A percentile compares a stretch with the other conserved stretches of the same genome.
Evolutionary conservation across 441 rosid species (phyloP).

Genomic region (Euphorbia celastroides): DNA sequence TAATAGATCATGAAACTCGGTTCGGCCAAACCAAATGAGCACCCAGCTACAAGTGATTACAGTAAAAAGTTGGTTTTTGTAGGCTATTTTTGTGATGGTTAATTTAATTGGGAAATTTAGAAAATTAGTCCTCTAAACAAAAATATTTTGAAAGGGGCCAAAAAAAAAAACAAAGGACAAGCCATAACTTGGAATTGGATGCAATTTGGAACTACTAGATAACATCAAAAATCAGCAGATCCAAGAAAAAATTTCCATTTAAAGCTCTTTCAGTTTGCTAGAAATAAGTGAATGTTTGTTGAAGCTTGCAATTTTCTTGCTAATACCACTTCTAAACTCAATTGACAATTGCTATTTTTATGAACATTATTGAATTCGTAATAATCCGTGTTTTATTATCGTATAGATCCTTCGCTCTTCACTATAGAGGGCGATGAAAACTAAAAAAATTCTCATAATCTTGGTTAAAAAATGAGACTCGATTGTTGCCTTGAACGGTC

Average conservation of each 20-base stretch:
- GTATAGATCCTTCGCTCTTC: too few species aligned
- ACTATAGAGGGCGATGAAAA: too few species aligned
- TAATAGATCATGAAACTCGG: too few species aligned
- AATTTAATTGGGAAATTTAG: neutral
- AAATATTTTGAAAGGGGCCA: neutral
- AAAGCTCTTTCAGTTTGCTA: neutral
- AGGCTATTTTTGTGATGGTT: neutral
- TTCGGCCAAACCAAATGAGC: too few species aligned
- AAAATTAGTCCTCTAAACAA: neutral
- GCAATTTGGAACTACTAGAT: neutral
- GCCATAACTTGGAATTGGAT: neutral
- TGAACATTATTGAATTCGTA: too few species aligned
- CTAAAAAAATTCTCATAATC: too few species aligned
- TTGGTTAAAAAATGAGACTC: too few species aligned
- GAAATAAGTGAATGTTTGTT: neutral
- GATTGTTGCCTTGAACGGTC: too few species aligned
- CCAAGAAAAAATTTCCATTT: neutral
- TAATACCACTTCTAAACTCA: too few species aligned
- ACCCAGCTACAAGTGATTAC: neutral
- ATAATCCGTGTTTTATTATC: too few species aligned
- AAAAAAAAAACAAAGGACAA: neutral
- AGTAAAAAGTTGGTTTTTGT: neutral
- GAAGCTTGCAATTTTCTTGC: neutral
- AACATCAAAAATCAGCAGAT: conserved; percentile 7
- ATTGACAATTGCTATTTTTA: too few species aligned